Conservation (phyloP, 169 alveolate genomes). For the Theileria equi region DNA sequence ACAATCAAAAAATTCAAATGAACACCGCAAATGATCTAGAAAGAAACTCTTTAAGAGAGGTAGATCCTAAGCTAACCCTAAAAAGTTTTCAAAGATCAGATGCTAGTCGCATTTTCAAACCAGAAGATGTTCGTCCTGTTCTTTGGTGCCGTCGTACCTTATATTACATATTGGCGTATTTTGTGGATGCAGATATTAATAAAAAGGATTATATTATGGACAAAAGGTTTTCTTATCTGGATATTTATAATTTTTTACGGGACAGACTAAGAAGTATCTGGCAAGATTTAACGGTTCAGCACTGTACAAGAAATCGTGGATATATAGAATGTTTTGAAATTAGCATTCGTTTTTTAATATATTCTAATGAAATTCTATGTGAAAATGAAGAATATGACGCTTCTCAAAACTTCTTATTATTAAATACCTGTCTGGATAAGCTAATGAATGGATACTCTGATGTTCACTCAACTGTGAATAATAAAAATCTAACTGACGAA, state of each 20-base stretch:
- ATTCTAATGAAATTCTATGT: constrained; percentile 71
- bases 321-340: constrained; percentile 79
- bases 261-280: constrained; percentile 82
- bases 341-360: constrained; percentile 73
- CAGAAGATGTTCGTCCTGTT: constrained; percentile 75
- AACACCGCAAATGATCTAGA: constrained; percentile 83
- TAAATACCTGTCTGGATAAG: constrained; percentile 79
- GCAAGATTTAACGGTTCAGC: constrained; percentile 86
- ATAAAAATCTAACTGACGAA: background rate
- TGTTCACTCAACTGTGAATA: constrained; percentile 37
- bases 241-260: constrained; percentile 78
- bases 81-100: constrained; percentile 82
- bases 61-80: constrained; percentile 71
- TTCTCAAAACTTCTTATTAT: constrained; percentile 71
- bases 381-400: constrained; percentile 73
- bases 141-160: constrained; percentile 82
- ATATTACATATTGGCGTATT: constrained; percentile 68
- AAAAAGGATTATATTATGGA: constrained; percentile 59
- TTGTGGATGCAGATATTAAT: constrained; percentile 74
- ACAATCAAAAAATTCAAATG: constrained; percentile 71
- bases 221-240: constrained; percentile 68
- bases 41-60: constrained; percentile 40
- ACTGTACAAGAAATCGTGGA: constrained; percentile 78
- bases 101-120: constrained; percentile 78
- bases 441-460: constrained; percentile 81